Evolutionary conservation across 495 filamentous ascomycete species (phyloP).

Genomic region (Hypoxylon trugodes): DNA sequence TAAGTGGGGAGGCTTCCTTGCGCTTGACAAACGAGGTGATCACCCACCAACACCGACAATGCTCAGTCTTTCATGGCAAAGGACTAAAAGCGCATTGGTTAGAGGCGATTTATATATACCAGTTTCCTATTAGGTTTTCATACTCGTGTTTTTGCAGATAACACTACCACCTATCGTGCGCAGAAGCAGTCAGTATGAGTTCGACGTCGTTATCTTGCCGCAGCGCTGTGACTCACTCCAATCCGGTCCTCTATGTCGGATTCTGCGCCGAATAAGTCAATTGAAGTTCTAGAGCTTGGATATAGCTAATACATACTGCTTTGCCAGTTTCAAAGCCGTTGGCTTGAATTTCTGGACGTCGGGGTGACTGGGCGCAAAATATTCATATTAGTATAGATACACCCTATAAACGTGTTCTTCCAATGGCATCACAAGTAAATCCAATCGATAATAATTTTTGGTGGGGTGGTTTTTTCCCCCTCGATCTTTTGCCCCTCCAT

Average conservation of each 20-base stretch:
- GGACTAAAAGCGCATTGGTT: constrained; percentile 66
- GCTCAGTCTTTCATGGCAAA: constrained; percentile 95
- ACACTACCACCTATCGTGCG: constrained; percentile 79
- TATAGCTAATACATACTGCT: constrained; percentile 72
- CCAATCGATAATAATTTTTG: constrained; percentile 33
- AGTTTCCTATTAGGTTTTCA: neutral
- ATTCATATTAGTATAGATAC: constrained; percentile 32
- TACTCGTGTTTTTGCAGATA: constrained; percentile 89
- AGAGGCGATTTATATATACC: constrained; percentile 28
- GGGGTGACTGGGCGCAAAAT: constrained; percentile 72
- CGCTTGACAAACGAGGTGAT: constrained; percentile 22
- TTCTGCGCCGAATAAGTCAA: constrained; percentile 62
- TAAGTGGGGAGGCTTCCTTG: constrained; percentile 36
- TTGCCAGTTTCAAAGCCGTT: constrained; percentile 92
- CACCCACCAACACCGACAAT: constrained; percentile 95
- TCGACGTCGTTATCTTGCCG: constrained; percentile 30
- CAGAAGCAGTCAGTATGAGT: constrained; percentile 23
- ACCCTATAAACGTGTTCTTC: constrained; percentile 17
- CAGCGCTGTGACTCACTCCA: constrained; percentile 78
- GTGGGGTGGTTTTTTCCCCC: constrained; percentile 26
- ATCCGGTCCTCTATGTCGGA: constrained; percentile 96
- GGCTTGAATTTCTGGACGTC: constrained; percentile 97
- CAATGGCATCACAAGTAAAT: constrained; percentile 33
- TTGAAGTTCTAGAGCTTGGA: constrained; percentile 40
- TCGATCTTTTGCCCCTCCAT: constrained; percentile 47